phyloP scores from a whole-genome alignment of 1,284 basidiomycete species.

The Cerrena zonata region DNA sequence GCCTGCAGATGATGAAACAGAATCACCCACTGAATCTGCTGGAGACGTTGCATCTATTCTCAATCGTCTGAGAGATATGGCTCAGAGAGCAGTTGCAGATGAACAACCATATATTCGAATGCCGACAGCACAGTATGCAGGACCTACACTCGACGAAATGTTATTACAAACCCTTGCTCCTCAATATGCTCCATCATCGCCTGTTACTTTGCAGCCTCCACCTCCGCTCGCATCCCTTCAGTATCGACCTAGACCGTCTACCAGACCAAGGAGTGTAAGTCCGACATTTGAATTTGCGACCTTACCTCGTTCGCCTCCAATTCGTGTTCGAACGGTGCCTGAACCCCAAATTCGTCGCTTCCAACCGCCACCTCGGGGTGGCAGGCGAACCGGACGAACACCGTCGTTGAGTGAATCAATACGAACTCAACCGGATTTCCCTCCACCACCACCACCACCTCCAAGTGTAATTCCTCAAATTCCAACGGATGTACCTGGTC shows the following conservation, averaged over 20 bases:
- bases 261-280: slow-evolving; percentile 41
- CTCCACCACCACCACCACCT: background rate
- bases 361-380: slow-evolving; percentile 4
- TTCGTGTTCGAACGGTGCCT: slow-evolving; percentile 26
- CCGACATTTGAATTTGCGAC: slow-evolving; percentile 33
- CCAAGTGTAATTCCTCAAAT: background rate
- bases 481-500: background rate
- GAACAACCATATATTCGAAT: slow-evolving; percentile 29
- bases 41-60: slow-evolving; percentile 20
- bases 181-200: slow-evolving; percentile 30
- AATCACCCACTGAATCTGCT: slow-evolving; percentile 12
- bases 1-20: slow-evolving; percentile 15
- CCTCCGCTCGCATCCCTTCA: slow-evolving; percentile 50
- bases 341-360: background rate
- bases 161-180: slow-evolving; percentile 52
- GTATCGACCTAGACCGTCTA: slow-evolving; percentile 42
- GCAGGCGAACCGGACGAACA: background rate
- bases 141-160: slow-evolving; percentile 50
- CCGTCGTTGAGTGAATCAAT: slow-evolving; percentile 3
- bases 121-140: slow-evolving; percentile 37
- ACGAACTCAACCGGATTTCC: background rate
- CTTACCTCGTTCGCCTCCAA: slow-evolving; percentile 19
- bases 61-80: slow-evolving; percentile 9
- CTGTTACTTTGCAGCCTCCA: slow-evolving; percentile 41
- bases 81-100: slow-evolving; percentile 10